Percentiles rank a stretch among this genome's conserved stretches.
Conservation (phyloP, 2,329 filamentous ascomycete species). For the Aspergillus proliferans region DNA sequence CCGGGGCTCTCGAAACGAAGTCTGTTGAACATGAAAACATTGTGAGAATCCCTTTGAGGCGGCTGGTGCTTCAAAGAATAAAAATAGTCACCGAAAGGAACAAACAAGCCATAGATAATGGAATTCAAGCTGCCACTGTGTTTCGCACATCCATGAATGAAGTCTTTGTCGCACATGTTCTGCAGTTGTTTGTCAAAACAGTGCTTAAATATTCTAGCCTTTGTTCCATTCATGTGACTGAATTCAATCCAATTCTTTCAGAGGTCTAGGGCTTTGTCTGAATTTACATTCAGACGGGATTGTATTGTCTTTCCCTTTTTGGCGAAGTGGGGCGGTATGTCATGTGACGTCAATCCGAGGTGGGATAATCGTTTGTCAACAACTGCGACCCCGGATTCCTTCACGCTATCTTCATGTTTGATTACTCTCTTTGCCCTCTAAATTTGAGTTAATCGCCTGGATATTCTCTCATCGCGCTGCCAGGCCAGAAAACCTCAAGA, state of each 20-base stretch:
- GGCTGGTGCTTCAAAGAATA: not conserved
- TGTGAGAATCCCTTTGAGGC: not conserved
- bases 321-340: not conserved
- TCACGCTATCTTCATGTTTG: no score
- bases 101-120: not conserved
- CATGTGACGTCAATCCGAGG: not conserved
- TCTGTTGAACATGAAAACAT: no score
- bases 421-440: not conserved
- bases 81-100: not conserved
- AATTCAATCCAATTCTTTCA: no score
- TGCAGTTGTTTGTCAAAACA: no score
- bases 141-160: not conserved
- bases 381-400: not conserved
- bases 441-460: no score
- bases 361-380: not conserved
- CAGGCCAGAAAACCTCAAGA: conserved; percentile 8
- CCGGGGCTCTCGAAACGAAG: no score
- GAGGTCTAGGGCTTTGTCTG: no score
- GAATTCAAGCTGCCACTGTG: not conserved
- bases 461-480: not conserved
- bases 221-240: no score
- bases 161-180: not conserved
- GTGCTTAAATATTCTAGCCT: no score
- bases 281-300: no score
- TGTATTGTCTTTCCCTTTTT: no score